Conservation (phyloP, 2,329 filamentous ascomycete species). For the Ophiostoma triangulosporum region DNA sequence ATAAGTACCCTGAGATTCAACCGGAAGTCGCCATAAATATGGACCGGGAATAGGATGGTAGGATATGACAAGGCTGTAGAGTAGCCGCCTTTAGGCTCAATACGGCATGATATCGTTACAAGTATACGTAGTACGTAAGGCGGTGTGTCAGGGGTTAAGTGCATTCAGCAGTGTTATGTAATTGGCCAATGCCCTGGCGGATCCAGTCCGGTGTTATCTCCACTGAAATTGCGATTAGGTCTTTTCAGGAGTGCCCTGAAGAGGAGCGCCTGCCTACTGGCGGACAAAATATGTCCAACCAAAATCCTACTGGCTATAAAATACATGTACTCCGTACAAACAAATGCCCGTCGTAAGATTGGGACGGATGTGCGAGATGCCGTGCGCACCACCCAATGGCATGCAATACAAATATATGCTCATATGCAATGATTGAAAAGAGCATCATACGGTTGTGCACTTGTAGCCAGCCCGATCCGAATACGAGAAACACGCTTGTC, state of each 20-base stretch:
- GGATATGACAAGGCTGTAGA: too few relatives aligned
- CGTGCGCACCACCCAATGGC: background rate
- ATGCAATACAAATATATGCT: background rate
- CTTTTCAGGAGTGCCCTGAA: background rate
- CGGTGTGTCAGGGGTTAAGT: too few relatives aligned
- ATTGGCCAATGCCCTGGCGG: background rate
- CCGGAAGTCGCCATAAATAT: too few relatives aligned
- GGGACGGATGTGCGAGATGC: background rate
- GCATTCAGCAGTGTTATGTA: background rate
- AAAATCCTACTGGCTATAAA: too few relatives aligned
- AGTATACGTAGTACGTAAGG: too few relatives aligned
- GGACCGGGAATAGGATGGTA: too few relatives aligned
- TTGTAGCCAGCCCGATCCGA: background rate
- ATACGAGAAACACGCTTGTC: slow-evolving; percentile 5
- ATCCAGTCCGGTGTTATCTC: background rate
- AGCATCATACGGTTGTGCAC: background rate
- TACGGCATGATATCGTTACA: too few relatives aligned
- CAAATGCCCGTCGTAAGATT: background rate
- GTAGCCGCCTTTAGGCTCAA: too few relatives aligned
- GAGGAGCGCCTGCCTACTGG: background rate
- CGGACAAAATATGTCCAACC: too few relatives aligned
- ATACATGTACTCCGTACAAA: too few relatives aligned
- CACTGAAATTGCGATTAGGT: background rate
- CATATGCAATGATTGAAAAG: background rate
- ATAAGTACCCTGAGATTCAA: too few relatives aligned